Evolutionary conservation across 371 early-diverging fungal species (phyloP), one percentile per base, ranked within the genome.

Genomic region (Coemansia sp.): DNA sequence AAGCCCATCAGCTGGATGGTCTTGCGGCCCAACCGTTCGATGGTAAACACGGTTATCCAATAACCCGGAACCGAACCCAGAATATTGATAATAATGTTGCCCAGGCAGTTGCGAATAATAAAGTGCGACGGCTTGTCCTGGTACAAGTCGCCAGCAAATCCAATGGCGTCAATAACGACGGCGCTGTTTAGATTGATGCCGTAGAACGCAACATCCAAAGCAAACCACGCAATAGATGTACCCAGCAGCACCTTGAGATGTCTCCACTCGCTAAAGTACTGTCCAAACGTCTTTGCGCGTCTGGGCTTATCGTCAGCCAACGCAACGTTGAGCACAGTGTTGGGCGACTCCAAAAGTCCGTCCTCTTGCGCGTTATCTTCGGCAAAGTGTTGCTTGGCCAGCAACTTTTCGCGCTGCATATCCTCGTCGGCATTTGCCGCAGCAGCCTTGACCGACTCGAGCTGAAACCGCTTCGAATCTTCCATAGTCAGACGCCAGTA

Each of bases 401-500:
- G 26, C 13, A 70, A 64, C 61, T 74, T 74, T 37, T 74, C 64
- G 3, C 61, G 59, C 55, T 51, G 47, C 66, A 74, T 56, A 5
- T 62, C 66, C 59, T 76, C 77, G 47, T 71, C 77, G 4, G 77
- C 64, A 11, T 71, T 48, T 11, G 69, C 67, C 6, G 69, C 70
- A 0, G 69, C 71, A 68, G 89, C 88, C 63, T 84, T 83, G 68
- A 88, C 84, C 48, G 89, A 87, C 72, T 92, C 89, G 52, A 89
- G 82, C 47, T 90, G 85, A 72, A 86, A 94, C 64, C 93, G 89
- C 61, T 93, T 93, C 37, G 96, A 91, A 81, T 95, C 96, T 48
- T 92, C 91, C 83, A 94, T 92, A 21, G 90, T 93, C 74, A 94
- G 81, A 64, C 96, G 90, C 80, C 88, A 89, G 83, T 94, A 95